Evolutionary conservation across 495 filamentous ascomycete species (phyloP), one percentile per base, ranked within the genome.

Genomic region (Penicillium cosmopolitanum): DNA sequence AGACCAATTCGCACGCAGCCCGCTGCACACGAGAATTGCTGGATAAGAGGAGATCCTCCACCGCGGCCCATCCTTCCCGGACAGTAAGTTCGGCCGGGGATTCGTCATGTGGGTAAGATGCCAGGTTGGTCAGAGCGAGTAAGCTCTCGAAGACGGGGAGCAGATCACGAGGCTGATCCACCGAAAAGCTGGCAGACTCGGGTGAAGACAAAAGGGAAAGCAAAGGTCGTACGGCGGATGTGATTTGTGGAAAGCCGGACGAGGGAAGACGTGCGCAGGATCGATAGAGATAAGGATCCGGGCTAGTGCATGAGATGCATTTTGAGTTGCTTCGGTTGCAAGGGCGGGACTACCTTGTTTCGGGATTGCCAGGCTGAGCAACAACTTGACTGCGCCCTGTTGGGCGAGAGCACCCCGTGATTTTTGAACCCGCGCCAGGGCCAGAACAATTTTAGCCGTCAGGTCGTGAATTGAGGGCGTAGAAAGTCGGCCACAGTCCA

Each of bases 81-180:
- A 93, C 87, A 53, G 93, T 96, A 12, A 80, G 73, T 50, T 84
- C 82, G 5, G 90, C 81, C 1, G 89, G 87, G 11, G 87, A 79
- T 35, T 84, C 80, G 67, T 91, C 83, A 28, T 63, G 61, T 16
- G 88, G 83, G 15, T 86, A 85, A 0, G 92, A 93, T 1, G 94
- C 95, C 8, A 98, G 82, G 65, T 98, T 98, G 1, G 95, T 97
- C 31, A 98, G 83, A 2, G 95, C 96, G 56, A 98, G 85, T 13
- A 98, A 81, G 2, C 89, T 83, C 69, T 98, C 95, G 67, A 97
- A 98, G 4, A 88, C 84, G 0, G 93, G 91, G 7, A 97, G 82
- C n/a, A 97, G 86, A 69, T 94, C 87, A 46, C 88, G 84, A 1
- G 85, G 83, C 13, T 90, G 88, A 21, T 87, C 84, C 19, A 73